phyloP scores from a whole-genome alignment of 768 basidiomycete genomes.

The Pulveroboletus sp. region DNA sequence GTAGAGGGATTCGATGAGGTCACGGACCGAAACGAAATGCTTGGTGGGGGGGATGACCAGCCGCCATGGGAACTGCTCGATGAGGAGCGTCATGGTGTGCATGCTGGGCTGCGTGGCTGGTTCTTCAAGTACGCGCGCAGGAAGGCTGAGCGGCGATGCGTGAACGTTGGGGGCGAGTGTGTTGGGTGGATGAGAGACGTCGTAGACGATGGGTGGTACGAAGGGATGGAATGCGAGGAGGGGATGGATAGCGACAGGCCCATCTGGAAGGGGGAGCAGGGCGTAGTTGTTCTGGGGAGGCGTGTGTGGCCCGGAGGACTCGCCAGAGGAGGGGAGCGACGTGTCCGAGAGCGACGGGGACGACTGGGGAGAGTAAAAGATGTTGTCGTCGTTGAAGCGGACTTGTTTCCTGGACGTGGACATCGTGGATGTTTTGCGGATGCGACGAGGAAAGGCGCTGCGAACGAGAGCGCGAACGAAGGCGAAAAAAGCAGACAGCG shows the following conservation, averaged over 20 bases:
- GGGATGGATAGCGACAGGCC: constrained; percentile 31
- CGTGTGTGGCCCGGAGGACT: constrained; percentile 28
- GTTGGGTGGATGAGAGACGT: constrained; percentile 17
- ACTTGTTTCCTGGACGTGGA: constrained; percentile 24
- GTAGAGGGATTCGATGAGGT: constrained; percentile 50
- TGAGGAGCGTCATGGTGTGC: constrained; percentile 29
- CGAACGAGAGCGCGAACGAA: constrained; percentile 9
- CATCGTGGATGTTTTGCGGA: constrained; percentile 15
- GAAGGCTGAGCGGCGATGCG: constrained; percentile 25
- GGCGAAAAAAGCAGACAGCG: constrained; percentile 8
- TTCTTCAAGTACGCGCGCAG: constrained; percentile 21
- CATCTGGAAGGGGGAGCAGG: constrained; percentile 20
- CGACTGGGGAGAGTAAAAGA: constrained; percentile 29
- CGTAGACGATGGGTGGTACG: constrained; percentile 19
- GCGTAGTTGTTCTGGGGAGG: constrained; percentile 26
- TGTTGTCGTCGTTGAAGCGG: constrained; percentile 32
- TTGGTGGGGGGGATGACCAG: constrained; percentile 29
- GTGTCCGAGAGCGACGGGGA: constrained; percentile 29
- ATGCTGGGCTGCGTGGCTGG: constrained; percentile 32
- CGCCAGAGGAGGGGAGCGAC: constrained; percentile 29
- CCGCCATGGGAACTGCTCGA: constrained; percentile 33
- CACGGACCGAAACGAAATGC: constrained; percentile 39
- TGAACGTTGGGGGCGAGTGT: constrained; percentile 22
- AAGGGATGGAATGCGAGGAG: constrained; percentile 29
- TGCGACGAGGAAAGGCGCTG: constrained; percentile 7